Evolutionary conservation across 2,329 filamentous ascomycete genomes (phyloP).

Genomic region (Bipolaris bicolor): DNA sequence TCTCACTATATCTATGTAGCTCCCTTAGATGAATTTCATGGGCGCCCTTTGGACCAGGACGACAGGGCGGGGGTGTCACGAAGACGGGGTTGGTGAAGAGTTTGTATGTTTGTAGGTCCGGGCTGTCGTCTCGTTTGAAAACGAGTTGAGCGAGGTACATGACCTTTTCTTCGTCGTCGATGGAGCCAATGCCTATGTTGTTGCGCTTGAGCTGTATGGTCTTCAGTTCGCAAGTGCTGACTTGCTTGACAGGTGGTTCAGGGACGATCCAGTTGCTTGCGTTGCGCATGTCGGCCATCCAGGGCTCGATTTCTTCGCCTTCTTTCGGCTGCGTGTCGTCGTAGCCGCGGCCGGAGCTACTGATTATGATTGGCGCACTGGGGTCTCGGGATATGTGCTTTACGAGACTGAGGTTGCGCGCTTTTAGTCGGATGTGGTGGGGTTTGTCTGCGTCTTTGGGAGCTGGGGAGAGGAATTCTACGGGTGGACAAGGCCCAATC

Average conservation of each 20-base stretch:
- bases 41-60: background rate
- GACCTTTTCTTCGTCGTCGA: background rate
- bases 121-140: background rate
- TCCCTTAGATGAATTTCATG: slow-evolving; percentile 1
- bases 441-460: background rate
- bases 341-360: background rate
- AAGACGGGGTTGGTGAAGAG: slow-evolving; percentile 1
- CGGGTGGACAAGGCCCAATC: background rate
- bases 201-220: background rate
- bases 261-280: background rate
- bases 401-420: background rate
- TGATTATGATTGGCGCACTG: background rate
- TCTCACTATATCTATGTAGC: background rate
- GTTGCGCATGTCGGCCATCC: background rate
- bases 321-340: background rate
- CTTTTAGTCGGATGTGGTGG: background rate
- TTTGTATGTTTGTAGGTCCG: background rate
- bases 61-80: background rate
- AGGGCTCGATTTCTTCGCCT: background rate
- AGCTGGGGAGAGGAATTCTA: background rate
- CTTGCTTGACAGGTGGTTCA: background rate
- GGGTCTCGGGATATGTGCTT: background rate
- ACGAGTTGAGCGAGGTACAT: background rate
- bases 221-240: background rate
- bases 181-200: background rate